phyloP scores from a whole-genome alignment of 2,329 filamentous ascomycete genomes.

The Phialemonium atrogriseum region DNA sequence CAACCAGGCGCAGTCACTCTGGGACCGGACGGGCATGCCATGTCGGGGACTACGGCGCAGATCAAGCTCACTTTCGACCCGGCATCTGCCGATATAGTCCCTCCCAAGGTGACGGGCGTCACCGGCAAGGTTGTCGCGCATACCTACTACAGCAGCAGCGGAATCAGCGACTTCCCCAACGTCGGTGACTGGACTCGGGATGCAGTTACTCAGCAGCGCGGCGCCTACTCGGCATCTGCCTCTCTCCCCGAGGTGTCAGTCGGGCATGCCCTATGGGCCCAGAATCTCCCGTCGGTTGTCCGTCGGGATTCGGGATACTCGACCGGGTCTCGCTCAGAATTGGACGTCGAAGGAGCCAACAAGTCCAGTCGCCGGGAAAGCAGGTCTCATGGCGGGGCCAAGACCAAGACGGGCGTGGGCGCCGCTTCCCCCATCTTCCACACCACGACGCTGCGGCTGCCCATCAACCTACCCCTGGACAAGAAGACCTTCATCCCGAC shows the following conservation, averaged over 20 bases:
- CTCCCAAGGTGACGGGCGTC: slow-evolving; percentile 40
- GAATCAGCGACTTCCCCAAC: slow-evolving; percentile 40
- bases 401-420: neutral
- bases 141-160: slow-evolving; percentile 42
- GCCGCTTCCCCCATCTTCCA: slow-evolving; percentile 27
- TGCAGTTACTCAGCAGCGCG: slow-evolving; percentile 30
- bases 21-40: slow-evolving; percentile 36
- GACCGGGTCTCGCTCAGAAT: slow-evolving; percentile 27
- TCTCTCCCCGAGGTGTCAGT: slow-evolving; percentile 28
- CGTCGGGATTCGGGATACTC: slow-evolving; percentile 48
- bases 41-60: slow-evolving; percentile 31
- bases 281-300: slow-evolving; percentile 20
- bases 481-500: slow-evolving; percentile 46
- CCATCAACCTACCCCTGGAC: slow-evolving; percentile 36
- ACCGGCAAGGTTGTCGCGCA: slow-evolving; percentile 42
- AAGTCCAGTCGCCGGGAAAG: neutral
- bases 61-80: slow-evolving; percentile 42
- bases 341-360: slow-evolving; percentile 13
- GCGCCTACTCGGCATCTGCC: slow-evolving; percentile 37
- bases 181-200: slow-evolving; percentile 33
- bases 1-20: slow-evolving; percentile 38
- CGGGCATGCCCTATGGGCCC: slow-evolving; percentile 31
- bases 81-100: slow-evolving; percentile 27
- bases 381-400: slow-evolving; percentile 1
- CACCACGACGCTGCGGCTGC: slow-evolving; percentile 34